Evolutionary conservation across 1,284 basidiomycete genomes (phyloP), one percentile per base, ranked within the genome.

Genomic region (Moniliophthora roreri): DNA sequence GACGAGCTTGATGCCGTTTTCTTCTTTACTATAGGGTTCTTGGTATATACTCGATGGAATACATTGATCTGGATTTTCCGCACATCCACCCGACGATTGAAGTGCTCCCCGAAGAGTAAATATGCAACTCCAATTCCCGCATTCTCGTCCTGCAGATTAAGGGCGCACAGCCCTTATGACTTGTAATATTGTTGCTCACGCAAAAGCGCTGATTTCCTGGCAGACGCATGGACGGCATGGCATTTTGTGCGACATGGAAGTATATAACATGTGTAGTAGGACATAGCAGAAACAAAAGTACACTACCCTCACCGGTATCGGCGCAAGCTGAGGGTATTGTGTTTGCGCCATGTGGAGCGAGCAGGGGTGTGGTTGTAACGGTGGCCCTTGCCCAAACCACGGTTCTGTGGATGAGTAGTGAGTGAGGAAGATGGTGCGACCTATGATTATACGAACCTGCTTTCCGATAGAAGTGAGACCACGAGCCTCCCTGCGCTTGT

Each of bases 401-500:
- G 89, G 77, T 93, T 93, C 88, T 91, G 62, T 21, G 56, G 23
- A 48, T 52, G 51, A 36, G 58, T 6, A 50, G 38, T 64, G n/a
- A 64, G 53, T 39, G 36, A 21, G 16, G 42, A 16, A 36, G 35
- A 47, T 9, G 15, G 24, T 13, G 36, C 2, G n/a, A 49, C 50
- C 48, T 11, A 24, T 28, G 45, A 4, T 51, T 15, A 20, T 38
- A 74, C 79, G 13, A 57, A 91, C 85, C 81, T 94, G 89, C 79
- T 98, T 98, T 70, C 96, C 96, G 62, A 93, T 87, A 69, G 88
- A 87, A 67, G 97, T 99, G 65, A 99, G 93, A 64, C 97, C 97
- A 73, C 97, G 93, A 63, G 92, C 84, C 77, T 99, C 97, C 70
- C 97, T 89, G 72, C 90, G 93, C 81, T 98, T 99, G 90, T 99